Conservation (phyloP, 2,329 filamentous ascomycete genomes). For the Pyrenophora graminea region DNA sequence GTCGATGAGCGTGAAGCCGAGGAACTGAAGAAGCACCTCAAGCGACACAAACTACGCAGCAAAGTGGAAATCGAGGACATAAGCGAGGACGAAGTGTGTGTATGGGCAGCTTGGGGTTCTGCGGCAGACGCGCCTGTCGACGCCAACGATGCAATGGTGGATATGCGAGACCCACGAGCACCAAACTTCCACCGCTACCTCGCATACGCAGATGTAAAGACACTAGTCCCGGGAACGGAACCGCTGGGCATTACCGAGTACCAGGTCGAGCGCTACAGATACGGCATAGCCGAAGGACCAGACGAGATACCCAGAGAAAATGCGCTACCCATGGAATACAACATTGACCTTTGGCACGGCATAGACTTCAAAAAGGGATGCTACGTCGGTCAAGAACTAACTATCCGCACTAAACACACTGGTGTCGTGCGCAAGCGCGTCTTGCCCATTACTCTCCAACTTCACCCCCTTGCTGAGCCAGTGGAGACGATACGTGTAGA, state of each 20-base stretch:
- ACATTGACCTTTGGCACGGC: slow-evolving; percentile 82
- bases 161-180: slow-evolving; percentile 30
- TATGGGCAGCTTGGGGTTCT: slow-evolving; percentile 75
- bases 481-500: slow-evolving; percentile 35
- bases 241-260: slow-evolving; percentile 59
- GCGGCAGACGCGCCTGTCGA: slow-evolving; percentile 8
- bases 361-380: slow-evolving; percentile 96
- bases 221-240: slow-evolving; percentile 6
- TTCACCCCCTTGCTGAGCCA: too few relatives aligned
- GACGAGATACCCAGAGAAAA: slow-evolving; percentile 71
- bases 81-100: slow-evolving; percentile 65
- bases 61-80: slow-evolving; percentile 70
- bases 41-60: slow-evolving; percentile 81
- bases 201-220: neutral
- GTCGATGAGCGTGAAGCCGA: slow-evolving; percentile 72
- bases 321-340: slow-evolving; percentile 83
- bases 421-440: slow-evolving; percentile 92
- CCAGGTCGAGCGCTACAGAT: slow-evolving; percentile 74
- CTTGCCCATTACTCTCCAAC: slow-evolving; percentile 76
- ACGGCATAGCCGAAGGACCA: slow-evolving; percentile 84
- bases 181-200: slow-evolving; percentile 16
- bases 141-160: slow-evolving; percentile 11
- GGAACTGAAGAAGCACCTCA: slow-evolving; percentile 71
- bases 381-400: slow-evolving; percentile 95
- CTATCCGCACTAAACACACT: slow-evolving; percentile 91